Base-by-base conservation (phyloP, 768 basidiomycete species). In the Boletus tylopilopsis region DNA sequence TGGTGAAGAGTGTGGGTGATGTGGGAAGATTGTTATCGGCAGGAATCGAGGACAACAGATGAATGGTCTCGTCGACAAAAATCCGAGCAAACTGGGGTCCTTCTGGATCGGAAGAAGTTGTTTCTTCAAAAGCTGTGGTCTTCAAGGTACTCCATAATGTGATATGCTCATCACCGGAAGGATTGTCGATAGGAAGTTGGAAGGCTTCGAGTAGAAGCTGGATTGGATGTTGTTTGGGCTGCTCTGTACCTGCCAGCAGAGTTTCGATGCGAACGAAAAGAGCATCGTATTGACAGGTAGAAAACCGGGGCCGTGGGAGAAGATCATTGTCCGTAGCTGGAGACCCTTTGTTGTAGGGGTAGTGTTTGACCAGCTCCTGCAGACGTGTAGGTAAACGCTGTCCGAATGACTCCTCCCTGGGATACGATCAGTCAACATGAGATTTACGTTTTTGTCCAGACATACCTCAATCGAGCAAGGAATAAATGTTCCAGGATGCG, bases 401-500 rank as follows among this genome's bases (percentile, higher is more conserved):
- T 41, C 63, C 69, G 12, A 71, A 57, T 22, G 79, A 75, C 55
- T 87, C 82, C 50, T 87, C 80, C 53, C 86, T 88, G 53, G 2
- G 1, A 51, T 1, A 18, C 16, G 3, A 24, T 66, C 19, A 62
- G 47, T 52, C 24, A 18, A 27, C 3, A 15, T 1, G 16, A 32
- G 33, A 50, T 16, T n/a, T 6, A 9, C 42, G 3, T 4, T 10
- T 5, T 11, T 15, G 13, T 15, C 8, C 42, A 16, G 56, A 73
- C 47, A 47, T 48, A 87, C 89, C 90, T 78, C 48, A 90, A 80
- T 48, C 78, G 75, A 16, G 84, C 76, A 47, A 91, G 72, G 68
- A 90, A 88, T 8, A 91, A 50, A 68, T 91, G 89, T 57, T 90
- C 90, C 42, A 90, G 60, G 35, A 85, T 77, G 19, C 87, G 73